Evolutionary conservation across 129 eudicot species (phyloP).

Genomic region (Helianthus annuus): HanXRQr2.0-SUNRISE NC_035438.2:23203941-23204440

Average conservation of each 20-base stretch:
- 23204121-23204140: constrained; percentile 63
- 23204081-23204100: constrained; percentile 72
- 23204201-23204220: constrained; percentile 35
- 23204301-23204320: not conserved
- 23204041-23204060: constrained; percentile 53
- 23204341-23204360: constrained; percentile 36
- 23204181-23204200: constrained; percentile 47
- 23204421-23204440: not conserved
- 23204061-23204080: constrained; percentile 52
- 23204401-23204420: constrained; percentile 37
- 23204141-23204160: constrained; percentile 64
- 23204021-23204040: constrained; percentile 61
- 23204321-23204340: constrained; percentile 24
- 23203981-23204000: constrained; percentile 57
- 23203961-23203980: constrained; percentile 58
- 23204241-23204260: not conserved
- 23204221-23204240: constrained; percentile 6
- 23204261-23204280: constrained; percentile 12
- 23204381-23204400: constrained; percentile 24
- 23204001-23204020: constrained; percentile 62
- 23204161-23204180: constrained; percentile 56
- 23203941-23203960: constrained; percentile 47
- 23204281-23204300: constrained; percentile 2
- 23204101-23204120: constrained; percentile 50
- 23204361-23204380: constrained; percentile 31